Evolutionary conservation across 805 yeast species (phyloP).

Genomic region (Zygoascus ofunaensis): DNA sequence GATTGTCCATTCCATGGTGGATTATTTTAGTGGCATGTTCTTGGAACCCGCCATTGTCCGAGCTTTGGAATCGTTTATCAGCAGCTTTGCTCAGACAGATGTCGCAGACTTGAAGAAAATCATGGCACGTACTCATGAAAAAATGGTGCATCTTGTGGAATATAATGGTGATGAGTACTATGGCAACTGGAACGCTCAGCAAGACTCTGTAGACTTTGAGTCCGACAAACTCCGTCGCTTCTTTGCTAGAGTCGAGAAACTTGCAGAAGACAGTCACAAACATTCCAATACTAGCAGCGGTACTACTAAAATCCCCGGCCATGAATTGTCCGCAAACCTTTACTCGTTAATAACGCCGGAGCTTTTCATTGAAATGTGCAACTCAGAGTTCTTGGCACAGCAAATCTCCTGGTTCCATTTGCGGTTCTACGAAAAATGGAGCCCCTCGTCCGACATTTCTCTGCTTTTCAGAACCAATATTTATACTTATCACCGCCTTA

Average conservation of each 20-base stretch:
- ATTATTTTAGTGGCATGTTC: slow-evolving; percentile 58
- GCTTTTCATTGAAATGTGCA: slow-evolving; percentile 45
- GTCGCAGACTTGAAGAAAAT: slow-evolving; percentile 45
- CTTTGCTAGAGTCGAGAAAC: slow-evolving; percentile 14
- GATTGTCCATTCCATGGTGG: slow-evolving; percentile 48
- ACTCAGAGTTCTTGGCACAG: slow-evolving; percentile 43
- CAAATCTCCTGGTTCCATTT: slow-evolving; percentile 62
- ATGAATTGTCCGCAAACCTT: background rate
- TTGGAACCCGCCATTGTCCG: slow-evolving; percentile 55
- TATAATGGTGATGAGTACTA: slow-evolving; percentile 17
- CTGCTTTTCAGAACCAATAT: slow-evolving; percentile 45
- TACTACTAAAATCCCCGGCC: background rate
- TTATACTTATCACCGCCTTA: slow-evolving; percentile 38
- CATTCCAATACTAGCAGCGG: background rate
- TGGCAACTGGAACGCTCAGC: slow-evolving; percentile 18
- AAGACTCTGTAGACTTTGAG: slow-evolving; percentile 11
- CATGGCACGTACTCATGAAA: slow-evolving; percentile 44
- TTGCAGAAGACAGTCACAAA: background rate
- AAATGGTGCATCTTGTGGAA: slow-evolving; percentile 32
- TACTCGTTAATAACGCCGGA: slow-evolving; percentile 28
- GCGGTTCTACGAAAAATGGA: slow-evolving; percentile 61
- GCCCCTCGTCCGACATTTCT: slow-evolving; percentile 70
- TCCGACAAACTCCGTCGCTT: slow-evolving; percentile 18
- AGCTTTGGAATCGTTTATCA: slow-evolving; percentile 43
- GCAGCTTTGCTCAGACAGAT: slow-evolving; percentile 34